Base-by-base conservation (phyloP, 768 basidiomycete genomes). In the Podaxis sp. region DNA sequence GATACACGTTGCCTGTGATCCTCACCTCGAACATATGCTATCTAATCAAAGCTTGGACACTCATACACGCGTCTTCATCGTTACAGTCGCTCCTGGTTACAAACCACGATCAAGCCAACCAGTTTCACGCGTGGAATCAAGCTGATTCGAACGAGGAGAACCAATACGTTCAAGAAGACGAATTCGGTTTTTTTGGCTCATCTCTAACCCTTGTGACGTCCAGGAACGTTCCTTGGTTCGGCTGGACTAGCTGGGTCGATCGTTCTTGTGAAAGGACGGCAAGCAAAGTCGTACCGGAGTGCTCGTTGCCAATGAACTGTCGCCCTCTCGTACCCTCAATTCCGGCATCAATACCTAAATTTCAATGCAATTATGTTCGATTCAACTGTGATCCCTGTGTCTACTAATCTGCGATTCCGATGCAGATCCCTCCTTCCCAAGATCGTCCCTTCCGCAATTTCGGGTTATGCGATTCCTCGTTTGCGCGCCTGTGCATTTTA, bases 1-100 rank as follows among this genome's bases (percentile, higher is more conserved):
- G 59, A 60, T 53, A 37, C 59, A 60, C 59, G 59, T 60, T 60
- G 40, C 35, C 35, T 60, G 51, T 23, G 51, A 60, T 52, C 59
- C 51, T 46, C 59, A 52, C 50, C 59, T 53, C 51, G 46, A 60
- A 53, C 59, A 60, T 60, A 60, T 40, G 18, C 27, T 53, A 60
- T 53, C 59, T 60, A 52, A 59, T 59, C 58, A 52, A 10, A 25
- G 6, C 27, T 36, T 16, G 36, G 46, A n/a, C 50, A 42, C 42
- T 1, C 21, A 23, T 53, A 52, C 50, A 60, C 59, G 59, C 52
- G 59, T 16, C 11, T 35, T 6, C 44, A 40, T 60, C 59, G 51
- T 60, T 60, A 40, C 57, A 42, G 35, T 46, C 32, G 51, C 21
- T 35, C 40, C 51, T 14, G 16, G 3, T 27, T 25, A 21, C 25